Evolutionary conservation across 352 stramenopile genomes (phyloP).

Genomic region (Phytophthora agathidicida): DNA sequence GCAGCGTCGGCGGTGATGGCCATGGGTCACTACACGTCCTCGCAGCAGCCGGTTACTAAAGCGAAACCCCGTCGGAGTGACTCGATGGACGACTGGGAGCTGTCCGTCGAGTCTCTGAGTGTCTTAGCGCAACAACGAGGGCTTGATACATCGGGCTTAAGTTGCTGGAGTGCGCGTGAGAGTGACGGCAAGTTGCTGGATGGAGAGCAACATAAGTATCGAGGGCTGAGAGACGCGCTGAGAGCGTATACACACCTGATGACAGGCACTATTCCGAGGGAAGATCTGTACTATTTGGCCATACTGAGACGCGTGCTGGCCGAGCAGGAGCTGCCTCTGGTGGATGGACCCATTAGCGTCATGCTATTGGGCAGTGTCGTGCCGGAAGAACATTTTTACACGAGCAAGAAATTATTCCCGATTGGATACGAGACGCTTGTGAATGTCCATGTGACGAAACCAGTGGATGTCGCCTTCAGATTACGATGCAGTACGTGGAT

Average conservation of each 20-base stretch:
- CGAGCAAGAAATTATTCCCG: constrained; percentile 79
- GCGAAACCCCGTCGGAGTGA: no score
- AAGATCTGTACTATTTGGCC: constrained; percentile 79
- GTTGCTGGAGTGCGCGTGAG: constrained; percentile 40
- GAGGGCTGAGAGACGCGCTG: constrained; percentile 55
- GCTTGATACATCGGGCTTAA: constrained; percentile 41
- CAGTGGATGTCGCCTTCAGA: constrained; percentile 38
- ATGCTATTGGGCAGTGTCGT: constrained; percentile 51
- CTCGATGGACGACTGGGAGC: constrained; percentile 39
- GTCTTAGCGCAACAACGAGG: constrained; percentile 38
- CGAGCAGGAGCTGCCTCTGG: constrained; percentile 55
- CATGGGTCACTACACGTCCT: constrained; percentile 2
- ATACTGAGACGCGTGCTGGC: constrained; percentile 66
- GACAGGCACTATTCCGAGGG: constrained; percentile 49
- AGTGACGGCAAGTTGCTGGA: constrained; percentile 60
- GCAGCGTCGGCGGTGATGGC: constrained; percentile 21
- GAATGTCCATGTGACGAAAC: constrained; percentile 52
- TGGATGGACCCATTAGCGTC: constrained; percentile 75
- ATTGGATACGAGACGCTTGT: constrained; percentile 71
- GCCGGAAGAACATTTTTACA: constrained; percentile 74
- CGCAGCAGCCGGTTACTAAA: no score
- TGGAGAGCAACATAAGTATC: constrained; percentile 44
- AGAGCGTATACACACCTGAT: constrained; percentile 42
- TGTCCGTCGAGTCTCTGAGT: constrained; percentile 38
- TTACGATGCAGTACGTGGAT: constrained; percentile 63